Base-by-base conservation (phyloP, 768 basidiomycete species). In the Clavulina sp. region DNA sequence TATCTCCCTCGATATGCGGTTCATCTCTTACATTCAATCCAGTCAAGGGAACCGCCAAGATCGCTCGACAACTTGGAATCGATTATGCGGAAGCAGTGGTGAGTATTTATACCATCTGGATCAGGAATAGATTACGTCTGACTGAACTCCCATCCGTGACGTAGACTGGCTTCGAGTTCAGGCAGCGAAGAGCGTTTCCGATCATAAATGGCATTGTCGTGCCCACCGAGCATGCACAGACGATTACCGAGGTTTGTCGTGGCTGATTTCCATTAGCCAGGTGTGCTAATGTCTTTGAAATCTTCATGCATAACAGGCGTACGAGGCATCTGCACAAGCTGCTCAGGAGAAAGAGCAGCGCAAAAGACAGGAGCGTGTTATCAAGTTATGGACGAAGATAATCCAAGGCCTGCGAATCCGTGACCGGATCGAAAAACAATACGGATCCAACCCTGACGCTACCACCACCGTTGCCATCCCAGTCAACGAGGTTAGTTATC, bases 101-200 rank as follows among this genome's bases (percentile, higher is more conserved):
- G 63, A 53, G 87, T 76, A 50, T 51, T 29, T 51, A 33, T 31
- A 49, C 43, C 47, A 53, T 51, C 29, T 46, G 44, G 33, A 28
- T 40, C 54, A 30, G 19, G 52, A 30, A 54, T 53, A 56, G 49
- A 47, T 52, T 46, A 29, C 51, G 54, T 36, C n/a, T 43, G 33
- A 51, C 36, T 23, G 19, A 16, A 2, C 28, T 13, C 44, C 21
- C 32, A 18, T 53, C 7, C n/a, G n/a, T n/a, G n/a, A n/a, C n/a
- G n/a, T 59, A 96, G 92, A 88, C 80, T 52, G 84, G 91, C 13
- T 99, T 97, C 63, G 93, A 96, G 64, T 99, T 97, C 69, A 87
- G 80, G 62, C 91, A 92, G 63, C 80, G 85, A 30, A 75, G 82
- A 48, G 93, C 95, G 0, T 76, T 77, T 53, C 93, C 93, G 3